Base-by-base conservation (phyloP, 1,284 basidiomycete species). In the Ganoderma meredithae region DNA sequence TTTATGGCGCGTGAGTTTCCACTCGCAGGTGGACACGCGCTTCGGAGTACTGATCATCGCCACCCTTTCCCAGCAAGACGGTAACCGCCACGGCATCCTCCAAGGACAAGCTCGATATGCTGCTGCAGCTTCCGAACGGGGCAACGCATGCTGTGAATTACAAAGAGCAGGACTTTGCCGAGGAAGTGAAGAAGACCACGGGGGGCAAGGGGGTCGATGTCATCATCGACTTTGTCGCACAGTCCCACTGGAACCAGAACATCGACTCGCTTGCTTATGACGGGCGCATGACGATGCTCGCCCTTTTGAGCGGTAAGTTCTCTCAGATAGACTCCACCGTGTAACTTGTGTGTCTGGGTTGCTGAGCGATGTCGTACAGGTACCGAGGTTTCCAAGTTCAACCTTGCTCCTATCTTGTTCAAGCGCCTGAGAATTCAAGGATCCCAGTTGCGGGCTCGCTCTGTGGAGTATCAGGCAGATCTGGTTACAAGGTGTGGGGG, bases 371-470 rank as follows among this genome's bases (percentile, higher is more conserved):
- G 9, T 12, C n/a, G 39, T 39, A 39, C 79, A 88, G 97, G 96
- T 31, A 79, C 84, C 27, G 84, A 85, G 58, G 87, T 95, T 39
- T 80, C 88, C 39, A 85, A 85, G n/a, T 81, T 90, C 66, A 86
- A 93, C 78, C 81, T 98, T 39, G 79, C 76, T 1, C 90, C 88
- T 12, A 85, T 98, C 65, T 81, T 97, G 64, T 91, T 85, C 81
- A 99, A 98, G 83, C 90, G 97, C 9, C 86, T 99, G 66, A 89
- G 91, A 13, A 91, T 99, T 64, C 91, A 96, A 79, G 97, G 96
- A 27, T 94, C 94, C 13, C 98, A 95, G 0, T 83, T 98, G 52
- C 90, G 96, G 47, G 91, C 92, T 27, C 88, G 95, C 61, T 86
- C 88, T n/a, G 77, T 86, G 39, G 85, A 88, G 69, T 98, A 98